Evolutionary conservation across 1,284 basidiomycete species (phyloP), one percentile per base, ranked within the genome.

Genomic region (Malassezia sp.): DNA sequence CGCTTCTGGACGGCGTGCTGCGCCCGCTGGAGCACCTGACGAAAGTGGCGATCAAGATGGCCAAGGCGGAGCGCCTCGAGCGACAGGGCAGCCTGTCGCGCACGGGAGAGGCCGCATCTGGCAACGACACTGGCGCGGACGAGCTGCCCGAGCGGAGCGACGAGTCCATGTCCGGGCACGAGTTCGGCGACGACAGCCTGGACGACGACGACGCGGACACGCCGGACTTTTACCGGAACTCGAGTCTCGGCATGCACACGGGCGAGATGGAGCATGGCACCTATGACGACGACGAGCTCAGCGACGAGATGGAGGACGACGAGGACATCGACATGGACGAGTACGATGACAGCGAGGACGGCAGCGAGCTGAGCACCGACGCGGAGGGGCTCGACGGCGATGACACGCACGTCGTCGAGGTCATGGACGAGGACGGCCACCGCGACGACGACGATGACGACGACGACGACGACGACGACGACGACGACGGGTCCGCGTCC

Each of bases 41-140:
- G 15, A 93, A 91, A 70, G 78, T 91, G 46, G 88, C 93, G 10
- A 96, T 91, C 73, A 95, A 93, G 73, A 91, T 96, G 85, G 91
- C 87, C 48, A 86, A 84, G 71, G 73, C 71, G 45, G 85, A 84
- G 43, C n/a, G 31, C 17, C 32, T 49, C 52, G 42, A 31, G 33
- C 6, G 31, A n/a, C n/a, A n/a, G n/a, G n/a, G n/a, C n/a, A n/a
- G n/a, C n/a, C n/a, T n/a, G 45, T 22, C 21, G 28, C 37, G 23
- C 21, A 33, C 27, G 28, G 28, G 20, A 10, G 27, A 41, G 39
- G 17, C 18, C 20, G n/a, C n/a, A n/a, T n/a, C n/a, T n/a, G n/a
- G n/a, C 17, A 35, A 15, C 4, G 53, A 33, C 33, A 21, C 30
- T 7, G 46, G 43, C n/a, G 45, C 55, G 11, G 47, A 47, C 27